Evolutionary conservation across 306 rosid species (phyloP).

Genomic region (Prunus dulcis): DNA sequence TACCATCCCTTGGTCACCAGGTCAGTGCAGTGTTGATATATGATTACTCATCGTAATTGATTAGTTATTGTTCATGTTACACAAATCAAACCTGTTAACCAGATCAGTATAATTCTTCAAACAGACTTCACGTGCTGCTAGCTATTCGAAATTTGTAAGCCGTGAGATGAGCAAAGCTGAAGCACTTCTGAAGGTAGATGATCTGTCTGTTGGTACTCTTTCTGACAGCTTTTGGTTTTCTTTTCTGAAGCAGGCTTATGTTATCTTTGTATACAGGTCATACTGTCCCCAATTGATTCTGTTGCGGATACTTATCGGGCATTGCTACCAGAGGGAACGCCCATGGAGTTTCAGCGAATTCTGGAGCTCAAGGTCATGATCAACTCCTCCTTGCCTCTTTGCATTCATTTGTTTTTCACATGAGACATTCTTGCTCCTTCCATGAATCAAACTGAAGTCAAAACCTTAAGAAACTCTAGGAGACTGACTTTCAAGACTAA

Average conservation of each 20-base stretch:
- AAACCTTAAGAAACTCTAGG: background rate
- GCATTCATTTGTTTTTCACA: conserved; percentile 1
- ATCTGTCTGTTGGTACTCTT: conserved; percentile 10
- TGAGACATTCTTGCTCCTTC: background rate
- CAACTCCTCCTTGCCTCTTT: conserved; percentile 19
- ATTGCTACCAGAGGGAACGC: conserved; percentile 96
- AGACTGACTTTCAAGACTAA: background rate
- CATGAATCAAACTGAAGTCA: background rate
- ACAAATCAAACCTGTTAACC: conserved; percentile 17
- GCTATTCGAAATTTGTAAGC: conserved; percentile 90
- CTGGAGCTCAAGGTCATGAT: conserved; percentile 87
- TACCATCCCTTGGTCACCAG: conserved; percentile 98
- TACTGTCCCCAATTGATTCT: conserved; percentile 91
- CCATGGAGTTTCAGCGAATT: conserved; percentile 97
- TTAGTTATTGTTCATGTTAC: conserved; percentile 1
- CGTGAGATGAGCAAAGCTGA: conserved; percentile 99
- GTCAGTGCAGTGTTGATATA: conserved; percentile 33
- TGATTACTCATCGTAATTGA: background rate
- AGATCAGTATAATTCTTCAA: conserved; percentile 14
- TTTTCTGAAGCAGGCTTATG: conserved; percentile 16
- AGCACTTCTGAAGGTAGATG: conserved; percentile 88
- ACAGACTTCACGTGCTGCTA: conserved; percentile 91
- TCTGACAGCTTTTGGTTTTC: conserved; percentile 7
- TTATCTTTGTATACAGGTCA: conserved; percentile 51
- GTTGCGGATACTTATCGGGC: conserved; percentile 97